phyloP scores from a whole-genome alignment of 225 moss, liverwort and hornwort species.

The Polytrichum commune region DNA sequence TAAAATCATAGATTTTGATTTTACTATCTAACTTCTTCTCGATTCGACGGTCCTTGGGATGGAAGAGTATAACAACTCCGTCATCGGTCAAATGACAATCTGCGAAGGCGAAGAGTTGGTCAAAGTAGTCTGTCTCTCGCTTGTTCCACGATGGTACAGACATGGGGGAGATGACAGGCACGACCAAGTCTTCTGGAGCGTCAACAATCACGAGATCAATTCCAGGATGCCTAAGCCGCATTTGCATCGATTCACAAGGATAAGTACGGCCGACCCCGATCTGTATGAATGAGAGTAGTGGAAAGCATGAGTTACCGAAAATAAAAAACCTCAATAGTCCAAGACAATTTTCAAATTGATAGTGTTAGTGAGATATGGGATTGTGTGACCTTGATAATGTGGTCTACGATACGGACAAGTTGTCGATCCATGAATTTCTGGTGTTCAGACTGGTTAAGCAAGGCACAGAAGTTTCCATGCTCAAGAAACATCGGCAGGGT shows the following conservation, averaged over 20 bases:
- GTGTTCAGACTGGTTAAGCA: no score
- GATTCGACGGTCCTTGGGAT: no score
- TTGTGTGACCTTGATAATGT: no score
- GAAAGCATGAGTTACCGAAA: neutral
- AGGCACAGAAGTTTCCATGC: no score
- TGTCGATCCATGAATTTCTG: no score
- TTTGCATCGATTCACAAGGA: conserved; percentile 1
- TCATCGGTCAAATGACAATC: neutral
- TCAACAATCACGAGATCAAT: conserved; percentile 1
- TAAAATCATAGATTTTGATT: no score
- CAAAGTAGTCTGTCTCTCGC: neutral
- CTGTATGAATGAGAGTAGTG: neutral
- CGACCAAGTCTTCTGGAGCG: neutral
- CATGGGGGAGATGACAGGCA: neutral
- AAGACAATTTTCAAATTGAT: no score
- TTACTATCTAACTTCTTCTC: no score
- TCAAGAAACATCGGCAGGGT: no score
- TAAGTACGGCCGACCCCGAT: neutral
- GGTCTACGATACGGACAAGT: no score
- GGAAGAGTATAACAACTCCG: neutral
- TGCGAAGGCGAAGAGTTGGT: neutral
- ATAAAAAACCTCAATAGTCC: neutral
- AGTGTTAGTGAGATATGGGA: no score
- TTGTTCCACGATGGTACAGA: neutral
- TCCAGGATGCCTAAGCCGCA: conserved; percentile 1